Evolutionary conservation across 2,329 filamentous ascomycete species (phyloP).

Genomic region (Colletotrichum higginsianum): DNA sequence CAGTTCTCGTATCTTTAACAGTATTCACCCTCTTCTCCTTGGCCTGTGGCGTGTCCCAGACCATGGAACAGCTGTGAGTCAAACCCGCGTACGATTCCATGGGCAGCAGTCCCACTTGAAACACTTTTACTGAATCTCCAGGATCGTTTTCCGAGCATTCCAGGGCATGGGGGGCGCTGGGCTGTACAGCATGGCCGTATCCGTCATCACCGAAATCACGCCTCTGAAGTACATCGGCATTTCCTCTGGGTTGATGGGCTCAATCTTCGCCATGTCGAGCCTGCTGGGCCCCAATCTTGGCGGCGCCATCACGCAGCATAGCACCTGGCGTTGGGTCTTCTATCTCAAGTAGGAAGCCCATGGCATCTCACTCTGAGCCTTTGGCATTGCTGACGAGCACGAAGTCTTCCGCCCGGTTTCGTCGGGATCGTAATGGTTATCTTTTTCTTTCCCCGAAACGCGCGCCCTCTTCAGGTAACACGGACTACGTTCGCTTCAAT

Average conservation of each 20-base stretch:
- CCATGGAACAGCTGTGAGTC: conserved; percentile 50
- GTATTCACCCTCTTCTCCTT: conserved; percentile 59
- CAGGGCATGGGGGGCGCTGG: conserved; percentile 64
- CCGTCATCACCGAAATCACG: conserved; percentile 3
- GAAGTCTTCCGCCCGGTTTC: too few species aligned
- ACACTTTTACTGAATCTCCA: conserved; percentile 10
- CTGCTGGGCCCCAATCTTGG: conserved; percentile 60
- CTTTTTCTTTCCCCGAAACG: not conserved
- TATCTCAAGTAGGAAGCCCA: conserved; percentile 41
- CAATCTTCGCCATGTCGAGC: conserved; percentile 44
- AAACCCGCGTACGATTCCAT: not conserved
- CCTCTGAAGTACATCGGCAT: conserved; percentile 10
- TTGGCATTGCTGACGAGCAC: too few species aligned
- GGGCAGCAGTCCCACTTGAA: too few species aligned
- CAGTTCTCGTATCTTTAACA: conserved; percentile 52
- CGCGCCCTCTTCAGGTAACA: not conserved
- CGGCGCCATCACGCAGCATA: conserved; percentile 56
- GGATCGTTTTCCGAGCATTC: conserved; percentile 54
- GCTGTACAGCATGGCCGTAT: conserved; percentile 58
- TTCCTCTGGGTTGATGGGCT: conserved; percentile 2
- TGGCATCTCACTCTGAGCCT: too few species aligned
- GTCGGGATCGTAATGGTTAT: too few species aligned
- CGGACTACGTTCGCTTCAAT: not conserved
- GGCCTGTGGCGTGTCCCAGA: conserved; percentile 55
- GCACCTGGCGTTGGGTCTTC: conserved; percentile 62